These are phyloP conservation scores for Neopestalotiopsis rosae DNA, from an alignment of 2,329 filamentous ascomycete species.

Conservation along the genomic window DNA sequence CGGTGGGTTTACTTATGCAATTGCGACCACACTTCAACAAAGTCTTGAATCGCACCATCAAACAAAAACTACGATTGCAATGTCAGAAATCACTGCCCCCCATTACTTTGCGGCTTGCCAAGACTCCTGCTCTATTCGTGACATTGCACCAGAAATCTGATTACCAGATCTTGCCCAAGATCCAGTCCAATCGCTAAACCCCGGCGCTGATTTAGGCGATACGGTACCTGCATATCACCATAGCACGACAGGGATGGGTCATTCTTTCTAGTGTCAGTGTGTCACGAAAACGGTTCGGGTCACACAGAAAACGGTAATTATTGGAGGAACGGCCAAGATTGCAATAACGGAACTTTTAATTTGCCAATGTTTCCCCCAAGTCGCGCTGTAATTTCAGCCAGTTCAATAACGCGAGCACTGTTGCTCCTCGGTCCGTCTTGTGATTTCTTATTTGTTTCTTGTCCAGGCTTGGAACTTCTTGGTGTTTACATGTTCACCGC, in stretches of 20 bases:
- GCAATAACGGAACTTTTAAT: slow-evolving; percentile 7
- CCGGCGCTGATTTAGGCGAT: slow-evolving; percentile 2
- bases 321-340: background rate
- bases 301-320: background rate
- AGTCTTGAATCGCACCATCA: no score
- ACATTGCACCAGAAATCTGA: slow-evolving; percentile 1
- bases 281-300: slow-evolving; percentile 1
- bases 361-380: slow-evolving; percentile 15
- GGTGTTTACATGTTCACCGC: background rate
- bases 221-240: slow-evolving; percentile 8
- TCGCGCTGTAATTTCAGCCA: slow-evolving; percentile 13
- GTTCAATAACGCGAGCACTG: background rate
- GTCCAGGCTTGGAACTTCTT: slow-evolving; percentile 9
- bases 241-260: slow-evolving; percentile 10
- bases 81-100: background rate
- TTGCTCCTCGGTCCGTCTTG: slow-evolving; percentile 8
- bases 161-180: slow-evolving; percentile 1
- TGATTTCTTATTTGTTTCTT: slow-evolving; percentile 4
- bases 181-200: slow-evolving; percentile 3
- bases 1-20: slow-evolving; percentile 3
- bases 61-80: background rate
- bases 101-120: background rate
- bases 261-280: background rate
- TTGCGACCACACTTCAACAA: no score
- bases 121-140: background rate